Conservation (phyloP, 768 basidiomycete genomes). For the Termitomyces bulborhizus region DNA sequence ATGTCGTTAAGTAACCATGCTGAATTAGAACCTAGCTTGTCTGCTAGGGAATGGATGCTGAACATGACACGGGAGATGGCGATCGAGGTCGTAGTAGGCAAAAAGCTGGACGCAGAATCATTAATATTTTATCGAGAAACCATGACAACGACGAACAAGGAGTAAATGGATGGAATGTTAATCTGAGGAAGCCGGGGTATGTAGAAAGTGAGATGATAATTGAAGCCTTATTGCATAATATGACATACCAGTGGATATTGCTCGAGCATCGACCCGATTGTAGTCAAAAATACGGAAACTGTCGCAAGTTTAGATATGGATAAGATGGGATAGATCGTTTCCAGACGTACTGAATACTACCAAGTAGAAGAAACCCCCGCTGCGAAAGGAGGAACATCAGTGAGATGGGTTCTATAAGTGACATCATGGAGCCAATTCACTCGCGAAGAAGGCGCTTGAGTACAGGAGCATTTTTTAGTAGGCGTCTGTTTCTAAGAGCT, state of each 20-base stretch:
- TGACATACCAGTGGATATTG: slow-evolving; percentile 21
- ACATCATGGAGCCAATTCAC: no score
- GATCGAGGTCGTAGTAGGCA: slow-evolving; percentile 22
- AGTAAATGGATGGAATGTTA: slow-evolving; percentile 26
- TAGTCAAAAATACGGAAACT: background rate
- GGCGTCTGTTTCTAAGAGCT: no score
- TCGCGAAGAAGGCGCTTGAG: no score
- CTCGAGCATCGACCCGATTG: slow-evolving; percentile 26
- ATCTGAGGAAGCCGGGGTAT: slow-evolving; percentile 17
- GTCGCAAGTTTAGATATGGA: no score
- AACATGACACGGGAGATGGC: slow-evolving; percentile 23
- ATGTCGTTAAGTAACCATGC: slow-evolving; percentile 34
- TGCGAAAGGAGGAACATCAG: no score
- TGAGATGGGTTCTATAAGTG: no score
- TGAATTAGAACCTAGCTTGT: slow-evolving; percentile 31
- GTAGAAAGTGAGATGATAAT: background rate
- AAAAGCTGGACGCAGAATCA: slow-evolving; percentile 12
- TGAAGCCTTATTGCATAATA: no score
- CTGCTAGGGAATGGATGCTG: slow-evolving; percentile 32
- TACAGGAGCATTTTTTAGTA: no score
- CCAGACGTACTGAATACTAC: no score
- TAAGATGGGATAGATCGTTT: no score
- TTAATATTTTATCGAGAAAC: background rate
- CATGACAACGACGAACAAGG: slow-evolving; percentile 20
- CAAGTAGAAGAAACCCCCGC: no score